Evolutionary conservation across 495 filamentous ascomycete species (phyloP).

Genomic region (Aspergillus conjunctus): DNA sequence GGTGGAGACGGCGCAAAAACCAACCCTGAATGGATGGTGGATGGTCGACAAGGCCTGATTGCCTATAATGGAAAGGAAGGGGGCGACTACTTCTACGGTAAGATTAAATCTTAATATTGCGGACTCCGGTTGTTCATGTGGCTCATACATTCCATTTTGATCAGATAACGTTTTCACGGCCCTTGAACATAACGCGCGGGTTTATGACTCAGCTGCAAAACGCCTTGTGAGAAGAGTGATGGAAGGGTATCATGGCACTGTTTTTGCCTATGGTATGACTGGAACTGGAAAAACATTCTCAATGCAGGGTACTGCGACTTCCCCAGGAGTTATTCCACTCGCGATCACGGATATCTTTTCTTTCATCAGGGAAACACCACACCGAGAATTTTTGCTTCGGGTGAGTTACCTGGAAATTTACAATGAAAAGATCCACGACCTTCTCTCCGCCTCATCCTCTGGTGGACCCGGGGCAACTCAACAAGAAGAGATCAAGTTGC

Average conservation of each 20-base stretch:
- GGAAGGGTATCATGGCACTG: slow-evolving; percentile 98
- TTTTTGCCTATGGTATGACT: slow-evolving; percentile 99
- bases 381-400: slow-evolving; percentile 89
- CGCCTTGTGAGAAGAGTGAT: slow-evolving; percentile 93
- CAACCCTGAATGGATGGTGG: slow-evolving; percentile 90
- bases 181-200: slow-evolving; percentile 87
- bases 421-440: slow-evolving; percentile 95
- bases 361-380: slow-evolving; percentile 94
- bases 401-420: slow-evolving; percentile 99
- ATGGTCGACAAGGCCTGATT: slow-evolving; percentile 79
- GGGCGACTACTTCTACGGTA: slow-evolving; percentile 92
- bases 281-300: slow-evolving; percentile 98
- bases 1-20: slow-evolving; percentile 59
- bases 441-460: slow-evolving; percentile 71
- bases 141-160: slow-evolving; percentile 9
- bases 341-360: slow-evolving; percentile 99
- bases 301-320: slow-evolving; percentile 97
- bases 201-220: slow-evolving; percentile 93
- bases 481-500: slow-evolving; percentile 91
- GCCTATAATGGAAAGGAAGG: slow-evolving; percentile 85
- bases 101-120: slow-evolving; percentile 25
- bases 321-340: slow-evolving; percentile 95
- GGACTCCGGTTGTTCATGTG: neutral
- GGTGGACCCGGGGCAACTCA: slow-evolving; percentile 48
- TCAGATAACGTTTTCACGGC: slow-evolving; percentile 93